Evolutionary conservation across 345 rosid species (phyloP).

Genomic region (Murraya koenigii): DNA sequence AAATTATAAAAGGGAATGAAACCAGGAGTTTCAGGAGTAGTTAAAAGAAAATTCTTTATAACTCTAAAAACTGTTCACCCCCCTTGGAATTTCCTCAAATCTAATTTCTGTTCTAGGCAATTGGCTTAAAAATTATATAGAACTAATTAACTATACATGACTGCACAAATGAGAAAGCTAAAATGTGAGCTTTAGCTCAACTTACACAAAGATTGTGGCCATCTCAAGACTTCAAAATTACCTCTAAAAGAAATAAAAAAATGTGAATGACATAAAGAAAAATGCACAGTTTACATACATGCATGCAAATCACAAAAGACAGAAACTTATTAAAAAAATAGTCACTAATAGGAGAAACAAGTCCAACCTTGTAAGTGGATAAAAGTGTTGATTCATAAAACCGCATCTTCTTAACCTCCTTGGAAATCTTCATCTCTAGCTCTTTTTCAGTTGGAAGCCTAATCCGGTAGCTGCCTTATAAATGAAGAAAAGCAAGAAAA

Average conservation of each 20-base stretch:
- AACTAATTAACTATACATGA: not conserved
- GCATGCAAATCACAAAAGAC: not conserved
- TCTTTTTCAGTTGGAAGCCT: conserved; percentile 98
- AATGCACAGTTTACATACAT: not conserved
- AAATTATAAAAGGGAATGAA: not conserved
- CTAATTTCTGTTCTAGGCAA: not conserved
- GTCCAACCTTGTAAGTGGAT: conserved; percentile 73
- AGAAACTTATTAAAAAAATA: conserved; percentile 1
- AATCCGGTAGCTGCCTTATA: conserved; percentile 70
- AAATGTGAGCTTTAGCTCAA: not conserved
- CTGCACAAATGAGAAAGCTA: not conserved
- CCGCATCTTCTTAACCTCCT: conserved; percentile 88
- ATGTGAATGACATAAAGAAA: not conserved
- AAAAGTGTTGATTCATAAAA: conserved; percentile 80
- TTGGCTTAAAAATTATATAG: not conserved
- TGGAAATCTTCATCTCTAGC: conserved; percentile 95
- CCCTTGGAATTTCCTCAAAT: not conserved
- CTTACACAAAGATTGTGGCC: too few species aligned
- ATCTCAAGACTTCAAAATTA: not conserved
- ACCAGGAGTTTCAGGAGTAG: not conserved
- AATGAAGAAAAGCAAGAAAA: conserved; percentile 7
- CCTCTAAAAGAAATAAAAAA: not conserved
- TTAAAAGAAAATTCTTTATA: not conserved
- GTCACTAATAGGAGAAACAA: conserved; percentile 1
- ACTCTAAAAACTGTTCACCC: not conserved